A percentile compares a stretch with the other conserved stretches of the same genome.
Conservation (phyloP, 176 grass and related monocot species). For the Stipa capillata region DNA sequence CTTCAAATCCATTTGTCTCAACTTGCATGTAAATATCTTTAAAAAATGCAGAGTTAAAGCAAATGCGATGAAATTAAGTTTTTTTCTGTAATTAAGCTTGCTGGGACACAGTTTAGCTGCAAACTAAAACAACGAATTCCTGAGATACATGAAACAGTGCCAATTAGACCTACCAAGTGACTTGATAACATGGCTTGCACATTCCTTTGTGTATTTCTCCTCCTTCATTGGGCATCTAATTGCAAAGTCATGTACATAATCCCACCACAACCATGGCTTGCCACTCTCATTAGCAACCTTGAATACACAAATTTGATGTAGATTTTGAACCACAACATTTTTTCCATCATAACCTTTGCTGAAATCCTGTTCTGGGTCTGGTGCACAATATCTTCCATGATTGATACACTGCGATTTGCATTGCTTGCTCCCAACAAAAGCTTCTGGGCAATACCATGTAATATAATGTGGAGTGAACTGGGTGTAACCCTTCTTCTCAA, state of each 20-base stretch:
- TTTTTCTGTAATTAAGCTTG: background rate
- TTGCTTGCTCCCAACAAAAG: too few relatives aligned
- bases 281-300: too few relatives aligned
- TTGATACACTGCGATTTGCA: too few relatives aligned
- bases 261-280: too few relatives aligned
- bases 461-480: constrained; percentile 81
- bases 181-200: constrained; percentile 46
- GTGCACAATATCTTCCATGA: too few relatives aligned
- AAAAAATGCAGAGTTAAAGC: background rate
- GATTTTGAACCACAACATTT: too few relatives aligned
- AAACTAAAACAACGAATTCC: background rate
- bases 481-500: too few relatives aligned
- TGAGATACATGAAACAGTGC: background rate
- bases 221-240: too few relatives aligned
- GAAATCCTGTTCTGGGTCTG: constrained; percentile 82
- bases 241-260: too few relatives aligned
- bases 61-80: background rate
- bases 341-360: constrained; percentile 62
- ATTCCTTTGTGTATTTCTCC: constrained; percentile 64
- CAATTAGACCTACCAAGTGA: constrained; percentile 48
- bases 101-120: background rate
- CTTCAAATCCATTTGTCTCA: background rate
- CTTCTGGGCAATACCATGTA: constrained; percentile 81
- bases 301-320: too few relatives aligned
- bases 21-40: background rate